phyloP scores from a whole-genome alignment of 306 rosid species.

The Hylodesmum podocarpum region DNA sequence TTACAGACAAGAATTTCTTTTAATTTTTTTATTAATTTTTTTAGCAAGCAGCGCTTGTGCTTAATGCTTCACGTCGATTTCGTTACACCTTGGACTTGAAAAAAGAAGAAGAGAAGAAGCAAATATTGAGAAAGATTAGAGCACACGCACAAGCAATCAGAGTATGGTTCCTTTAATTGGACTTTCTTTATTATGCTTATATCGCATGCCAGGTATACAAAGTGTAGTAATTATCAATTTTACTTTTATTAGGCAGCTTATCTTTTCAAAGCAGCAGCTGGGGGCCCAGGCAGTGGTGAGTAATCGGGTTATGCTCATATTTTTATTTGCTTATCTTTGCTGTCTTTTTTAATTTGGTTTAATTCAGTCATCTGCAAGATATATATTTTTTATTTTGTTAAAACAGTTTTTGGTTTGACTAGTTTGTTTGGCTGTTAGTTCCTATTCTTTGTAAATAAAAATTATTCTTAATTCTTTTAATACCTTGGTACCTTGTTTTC shows the following conservation, averaged over 20 bases:
- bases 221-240: conserved; percentile 29
- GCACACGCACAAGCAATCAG: conserved; percentile 87
- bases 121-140: conserved; percentile 68
- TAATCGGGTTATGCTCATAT: conserved; percentile 7
- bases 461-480: background rate
- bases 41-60: conserved; percentile 98
- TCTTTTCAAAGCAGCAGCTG: conserved; percentile 59
- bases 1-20: background rate
- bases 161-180: conserved; percentile 42
- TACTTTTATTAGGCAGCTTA: conserved; percentile 71
- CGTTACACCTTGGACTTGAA: conserved; percentile 98
- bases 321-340: conserved; percentile 16
- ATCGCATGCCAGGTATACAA: background rate
- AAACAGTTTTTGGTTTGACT: background rate
- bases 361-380: background rate
- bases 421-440: background rate
- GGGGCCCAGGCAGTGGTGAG: conserved; percentile 49
- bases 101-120: conserved; percentile 80
- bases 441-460: background rate
- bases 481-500: background rate
- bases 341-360: background rate
- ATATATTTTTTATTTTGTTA: background rate
- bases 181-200: conserved; percentile 20
- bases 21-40: background rate
- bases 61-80: conserved; percentile 99